Base-by-base conservation (phyloP, 805 yeast genomes). In the Teunomyces cretensis region DNA sequence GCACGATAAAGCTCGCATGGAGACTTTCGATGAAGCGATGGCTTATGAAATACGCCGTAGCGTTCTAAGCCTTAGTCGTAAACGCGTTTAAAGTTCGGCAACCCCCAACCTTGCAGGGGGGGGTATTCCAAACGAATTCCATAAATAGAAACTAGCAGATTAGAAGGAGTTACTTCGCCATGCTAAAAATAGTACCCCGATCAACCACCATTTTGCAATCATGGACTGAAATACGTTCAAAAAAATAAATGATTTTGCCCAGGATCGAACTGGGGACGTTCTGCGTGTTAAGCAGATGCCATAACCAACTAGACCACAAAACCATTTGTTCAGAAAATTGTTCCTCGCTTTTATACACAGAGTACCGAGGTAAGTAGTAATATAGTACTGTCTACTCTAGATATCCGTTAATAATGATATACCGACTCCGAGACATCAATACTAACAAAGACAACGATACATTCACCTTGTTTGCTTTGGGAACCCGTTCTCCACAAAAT, bases 251-350 rank as follows among this genome's bases (percentile, higher is more conserved):
- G 97, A 89, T 86, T 88, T 84, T 88, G 90, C 97, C 97, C 97
- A 91, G 97, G 97, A 89, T 92, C 97, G 97, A 92, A 92, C 97
- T 90, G 97, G 97, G 97, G 97, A 92, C 97, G 90, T 88, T 88
- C 94, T 89, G 96, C 97, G 97, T 91, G 97, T 91, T 89, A 91
- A 88, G 97, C 97, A 90, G 94, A 88, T 87, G 97, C 96, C 97
- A 91, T 91, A 83, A 90, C 97, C 97, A 74, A 90, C 97, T 90
- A 90, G 96, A 90, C 97, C 97, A 90, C 90, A 86, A 83, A 84
- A 84, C 94, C 94, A 68, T 45, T 58, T 60, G 27, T 32, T 41
- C 24, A 1, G 2, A 9, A 14, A 3, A n/a, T n/a, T n/a, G n/a
- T n/a, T n/a, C n/a, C n/a, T n/a, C n/a, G n/a, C n/a, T n/a, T n/a